Evolutionary conservation across 768 basidiomycete genomes (phyloP), one percentile per base, ranked within the genome.

Genomic region (Termitomyces sp.): DNA sequence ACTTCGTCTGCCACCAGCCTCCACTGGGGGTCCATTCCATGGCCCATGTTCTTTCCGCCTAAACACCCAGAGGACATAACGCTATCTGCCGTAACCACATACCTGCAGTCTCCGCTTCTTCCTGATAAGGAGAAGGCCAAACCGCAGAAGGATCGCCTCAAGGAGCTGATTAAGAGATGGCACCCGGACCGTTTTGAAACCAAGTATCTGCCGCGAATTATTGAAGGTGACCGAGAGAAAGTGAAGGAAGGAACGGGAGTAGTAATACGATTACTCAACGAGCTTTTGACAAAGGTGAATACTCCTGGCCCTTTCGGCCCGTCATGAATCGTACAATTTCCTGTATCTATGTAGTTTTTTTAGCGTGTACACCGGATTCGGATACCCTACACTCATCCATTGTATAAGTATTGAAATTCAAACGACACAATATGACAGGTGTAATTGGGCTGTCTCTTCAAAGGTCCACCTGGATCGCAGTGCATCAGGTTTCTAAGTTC

Each of bases 141-240:
- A 69, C 73, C 74, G 48, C 64, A 76, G 51, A 88, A 87, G 72
- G 90, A 91, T 63, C 83, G 88, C 15, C 77, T 90, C 61, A 88
- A 84, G 74, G 89, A 91, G 59, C 82, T 85, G 54, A 78, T 92
- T 63, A 80, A 81, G 69, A 73, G 79, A 61, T 92, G 89, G 90
- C 90, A 92, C 70, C 90, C 90, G 4, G 90, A 92, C 71, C 83
- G 87, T 34, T 92, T 92, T 65, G 86, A 91, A 62, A 83, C 83
- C 36, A 84, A 86, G 68, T 72, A 82, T 54, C 68, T 92, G 66
- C 73, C 78, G 12, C 84, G 84, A 70, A 87, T 91, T 50, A 70
- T 74, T 50, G 84, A 85, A 60, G 75, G 68, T 36, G 87, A 91
- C 59, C 78, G 77, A 67, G 88, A 84, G 65, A 80, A 70, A 65